Percentiles rank a stretch among this genome's conserved stretches.
Evolutionary conservation across 345 rosid genomes (phyloP).

Genomic region (Pistacia vera): DNA sequence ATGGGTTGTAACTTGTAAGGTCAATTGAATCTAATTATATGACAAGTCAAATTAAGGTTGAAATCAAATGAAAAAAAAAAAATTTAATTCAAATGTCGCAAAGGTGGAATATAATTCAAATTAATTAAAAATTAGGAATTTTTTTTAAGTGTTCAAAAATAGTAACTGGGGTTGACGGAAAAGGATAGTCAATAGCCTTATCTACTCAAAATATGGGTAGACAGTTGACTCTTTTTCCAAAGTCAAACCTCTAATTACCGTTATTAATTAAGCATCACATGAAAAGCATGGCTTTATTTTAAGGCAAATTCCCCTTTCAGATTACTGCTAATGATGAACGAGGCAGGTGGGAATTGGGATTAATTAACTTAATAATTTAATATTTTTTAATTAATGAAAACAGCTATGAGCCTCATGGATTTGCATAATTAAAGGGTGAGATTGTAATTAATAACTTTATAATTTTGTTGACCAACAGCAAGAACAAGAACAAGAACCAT

Average conservation of each 20-base stretch:
- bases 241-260: not conserved
- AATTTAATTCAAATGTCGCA: no score
- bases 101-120: no score
- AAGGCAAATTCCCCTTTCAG: not conserved
- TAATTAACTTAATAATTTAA: not conserved
- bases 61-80: no score
- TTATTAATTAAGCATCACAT: not conserved
- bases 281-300: not conserved
- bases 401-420: not conserved
- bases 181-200: not conserved
- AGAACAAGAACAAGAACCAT: not conserved
- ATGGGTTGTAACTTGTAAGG: no score
- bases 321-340: no score
- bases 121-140: no score
- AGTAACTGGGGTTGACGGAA: not conserved
- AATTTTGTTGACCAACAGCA: not conserved
- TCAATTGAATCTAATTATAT: no score
- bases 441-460: no score
- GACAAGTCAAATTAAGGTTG: no score
- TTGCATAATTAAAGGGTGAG: not conserved
- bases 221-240: accelerated
- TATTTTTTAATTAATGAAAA: not conserved
- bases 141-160: no score
- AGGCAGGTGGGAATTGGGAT: not conserved
- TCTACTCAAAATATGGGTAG: not conserved